Conservation (phyloP, 208 protist genomes). For the Crithidia brevicula region DNA sequence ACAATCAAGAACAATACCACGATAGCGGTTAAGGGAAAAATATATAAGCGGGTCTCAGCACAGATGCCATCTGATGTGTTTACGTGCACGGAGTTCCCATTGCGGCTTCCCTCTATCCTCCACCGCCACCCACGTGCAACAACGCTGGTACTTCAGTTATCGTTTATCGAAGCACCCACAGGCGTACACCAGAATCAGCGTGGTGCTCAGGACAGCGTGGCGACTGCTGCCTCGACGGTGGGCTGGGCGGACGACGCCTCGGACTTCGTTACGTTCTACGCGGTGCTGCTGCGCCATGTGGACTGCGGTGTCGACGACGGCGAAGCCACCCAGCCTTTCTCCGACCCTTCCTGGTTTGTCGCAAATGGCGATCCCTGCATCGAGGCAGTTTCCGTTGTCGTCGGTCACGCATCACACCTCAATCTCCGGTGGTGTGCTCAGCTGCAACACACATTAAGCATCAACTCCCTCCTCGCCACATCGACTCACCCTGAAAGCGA, state of each 20-base stretch:
- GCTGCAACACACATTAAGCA: conserved; percentile 59
- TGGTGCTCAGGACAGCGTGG: no score
- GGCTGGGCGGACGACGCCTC: neutral
- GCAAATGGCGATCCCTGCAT: neutral
- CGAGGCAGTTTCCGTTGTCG: neutral
- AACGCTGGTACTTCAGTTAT: conserved; percentile 16
- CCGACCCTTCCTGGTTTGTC: neutral
- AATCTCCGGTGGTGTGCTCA: conserved; percentile 58
- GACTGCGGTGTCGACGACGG: neutral
- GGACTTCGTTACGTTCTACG: conserved; percentile 23
- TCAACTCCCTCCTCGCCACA: conserved; percentile 35
- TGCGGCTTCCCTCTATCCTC: conserved; percentile 2
- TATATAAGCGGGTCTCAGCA: neutral
- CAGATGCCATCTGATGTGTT: conserved; percentile 15
- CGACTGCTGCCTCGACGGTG: neutral
- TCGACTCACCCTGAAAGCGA: neutral
- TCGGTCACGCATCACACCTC: conserved; percentile 24
- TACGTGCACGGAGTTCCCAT: conserved; percentile 8
- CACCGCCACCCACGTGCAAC: conserved; percentile 6
- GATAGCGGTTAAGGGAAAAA: no score
- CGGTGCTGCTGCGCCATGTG: neutral
- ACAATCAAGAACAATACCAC: no score
- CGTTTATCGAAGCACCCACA: neutral
- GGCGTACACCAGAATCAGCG: neutral
- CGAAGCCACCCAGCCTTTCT: neutral